Evolutionary conservation across 345 rosid genomes (phyloP).

Genomic region (Geranium brycei): DNA sequence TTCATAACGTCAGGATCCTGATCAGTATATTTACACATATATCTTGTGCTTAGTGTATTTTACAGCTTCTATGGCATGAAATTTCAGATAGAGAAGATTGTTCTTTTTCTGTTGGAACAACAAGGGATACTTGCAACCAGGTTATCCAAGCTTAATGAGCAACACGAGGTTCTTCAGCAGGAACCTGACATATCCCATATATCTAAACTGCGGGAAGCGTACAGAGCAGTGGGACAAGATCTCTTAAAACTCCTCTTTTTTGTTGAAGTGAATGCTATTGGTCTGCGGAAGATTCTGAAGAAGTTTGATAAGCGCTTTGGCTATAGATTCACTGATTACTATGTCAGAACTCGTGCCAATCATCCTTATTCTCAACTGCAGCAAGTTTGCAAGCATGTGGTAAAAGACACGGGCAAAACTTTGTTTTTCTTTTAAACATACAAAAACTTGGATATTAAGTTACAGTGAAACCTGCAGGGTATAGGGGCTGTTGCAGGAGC

Average conservation of each 20-base stretch:
- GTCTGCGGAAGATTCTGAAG: slow-evolving; percentile 88
- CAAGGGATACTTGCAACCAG: slow-evolving; percentile 79
- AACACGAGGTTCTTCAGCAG: slow-evolving; percentile 50
- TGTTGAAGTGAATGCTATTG: slow-evolving; percentile 82
- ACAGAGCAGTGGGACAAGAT: slow-evolving; percentile 64
- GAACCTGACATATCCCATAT: slow-evolving; percentile 56
- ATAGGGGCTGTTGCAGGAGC: slow-evolving; percentile 98
- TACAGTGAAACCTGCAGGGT: slow-evolving; percentile 39
- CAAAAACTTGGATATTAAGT: not conserved
- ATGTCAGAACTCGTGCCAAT: slow-evolving; percentile 89
- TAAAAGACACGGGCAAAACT: slow-evolving; percentile 20
- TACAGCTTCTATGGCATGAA: slow-evolving; percentile 2
- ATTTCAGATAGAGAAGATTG: slow-evolving; percentile 87
- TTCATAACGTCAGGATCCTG: not conserved
- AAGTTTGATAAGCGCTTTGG: slow-evolving; percentile 95
- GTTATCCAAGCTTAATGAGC: slow-evolving; percentile 49
- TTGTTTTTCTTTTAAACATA: slow-evolving; percentile 10
- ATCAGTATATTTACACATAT: too few relatives aligned
- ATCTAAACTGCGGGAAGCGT: slow-evolving; percentile 57
- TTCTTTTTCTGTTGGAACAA: slow-evolving; percentile 90
- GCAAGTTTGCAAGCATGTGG: slow-evolving; percentile 99
- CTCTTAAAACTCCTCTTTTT: slow-evolving; percentile 72
- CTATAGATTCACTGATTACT: slow-evolving; percentile 80
- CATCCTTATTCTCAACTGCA: slow-evolving; percentile 99
- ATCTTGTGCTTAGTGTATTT: too few relatives aligned